Evolutionary conservation across 768 basidiomycete species (phyloP).

Genomic region (Lactarius trivialis): DNA sequence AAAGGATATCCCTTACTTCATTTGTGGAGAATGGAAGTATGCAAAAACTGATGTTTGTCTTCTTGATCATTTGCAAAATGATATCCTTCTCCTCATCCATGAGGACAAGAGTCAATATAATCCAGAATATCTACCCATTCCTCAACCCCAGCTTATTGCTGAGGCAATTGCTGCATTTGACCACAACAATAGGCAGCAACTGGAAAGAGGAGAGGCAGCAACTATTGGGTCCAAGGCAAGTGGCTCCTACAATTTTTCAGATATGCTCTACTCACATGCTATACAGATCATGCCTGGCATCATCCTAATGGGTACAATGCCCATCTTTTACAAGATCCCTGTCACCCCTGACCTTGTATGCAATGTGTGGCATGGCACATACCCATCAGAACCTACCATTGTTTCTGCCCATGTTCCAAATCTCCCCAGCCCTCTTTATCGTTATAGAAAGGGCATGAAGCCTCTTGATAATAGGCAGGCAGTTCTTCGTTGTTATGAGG

Average conservation of each 20-base stretch:
- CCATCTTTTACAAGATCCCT: neutral
- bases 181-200: neutral
- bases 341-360: neutral
- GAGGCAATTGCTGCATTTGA: neutral
- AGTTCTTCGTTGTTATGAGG: neutral
- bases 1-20: neutral
- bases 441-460: neutral
- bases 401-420: neutral
- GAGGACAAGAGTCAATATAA: neutral
- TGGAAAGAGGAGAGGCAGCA: neutral
- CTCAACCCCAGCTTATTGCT: neutral
- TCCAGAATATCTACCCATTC: neutral
- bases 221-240: neutral
- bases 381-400: neutral
- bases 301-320: conserved; percentile 42
- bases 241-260: neutral
- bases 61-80: neutral
- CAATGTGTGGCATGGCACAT: neutral
- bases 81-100: conserved; percentile 13
- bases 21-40: neutral
- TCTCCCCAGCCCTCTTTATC: neutral
- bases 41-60: neutral
- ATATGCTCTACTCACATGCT: neutral
- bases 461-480: neutral
- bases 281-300: conserved; percentile 32